phyloP scores from a whole-genome alignment of 1,139 yeast species.

The Debaryomyces robertsiae region DNA sequence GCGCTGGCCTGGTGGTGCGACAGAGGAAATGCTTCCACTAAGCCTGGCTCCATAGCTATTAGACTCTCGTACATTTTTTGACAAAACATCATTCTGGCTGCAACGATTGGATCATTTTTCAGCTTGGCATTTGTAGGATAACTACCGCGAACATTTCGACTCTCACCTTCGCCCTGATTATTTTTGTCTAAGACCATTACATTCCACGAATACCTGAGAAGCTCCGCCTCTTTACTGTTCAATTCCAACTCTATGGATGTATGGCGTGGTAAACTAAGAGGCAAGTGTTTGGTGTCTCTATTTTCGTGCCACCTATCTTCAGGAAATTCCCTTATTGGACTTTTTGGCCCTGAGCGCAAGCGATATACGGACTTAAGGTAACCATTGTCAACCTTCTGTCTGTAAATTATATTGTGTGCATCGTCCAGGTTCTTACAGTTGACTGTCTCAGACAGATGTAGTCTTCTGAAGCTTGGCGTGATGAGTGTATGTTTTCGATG shows the following conservation, averaged over 20 bases:
- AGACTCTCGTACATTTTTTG: conserved; percentile 65
- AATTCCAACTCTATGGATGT: not conserved
- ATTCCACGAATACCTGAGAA: conserved; percentile 48
- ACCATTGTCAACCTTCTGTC: no score
- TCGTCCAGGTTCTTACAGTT: no score
- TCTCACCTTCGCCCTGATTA: not conserved
- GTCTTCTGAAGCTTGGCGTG: no score
- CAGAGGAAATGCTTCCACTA: conserved; percentile 63
- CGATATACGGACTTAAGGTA: no score
- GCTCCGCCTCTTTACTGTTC: conserved; percentile 26
- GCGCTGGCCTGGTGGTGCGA: conserved; percentile 73
- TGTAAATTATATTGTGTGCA: no score
- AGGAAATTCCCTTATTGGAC: no score
- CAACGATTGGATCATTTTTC: conserved; percentile 21
- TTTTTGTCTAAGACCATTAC: conserved; percentile 38
- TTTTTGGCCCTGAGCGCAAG: no score
- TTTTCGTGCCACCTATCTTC: no score
- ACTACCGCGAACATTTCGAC: not conserved
- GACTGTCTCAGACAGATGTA: no score
- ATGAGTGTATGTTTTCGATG: no score
- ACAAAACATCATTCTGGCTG: conserved; percentile 56
- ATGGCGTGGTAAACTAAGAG: no score
- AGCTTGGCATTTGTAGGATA: conserved; percentile 11
- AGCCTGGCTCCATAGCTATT: conserved; percentile 52
- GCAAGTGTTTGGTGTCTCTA: no score